Percentiles rank a stretch among this genome's conserved stretches.
Conservation (phyloP, 1,139 yeast genomes). For the Saccharomyces hybrid region DNA sequence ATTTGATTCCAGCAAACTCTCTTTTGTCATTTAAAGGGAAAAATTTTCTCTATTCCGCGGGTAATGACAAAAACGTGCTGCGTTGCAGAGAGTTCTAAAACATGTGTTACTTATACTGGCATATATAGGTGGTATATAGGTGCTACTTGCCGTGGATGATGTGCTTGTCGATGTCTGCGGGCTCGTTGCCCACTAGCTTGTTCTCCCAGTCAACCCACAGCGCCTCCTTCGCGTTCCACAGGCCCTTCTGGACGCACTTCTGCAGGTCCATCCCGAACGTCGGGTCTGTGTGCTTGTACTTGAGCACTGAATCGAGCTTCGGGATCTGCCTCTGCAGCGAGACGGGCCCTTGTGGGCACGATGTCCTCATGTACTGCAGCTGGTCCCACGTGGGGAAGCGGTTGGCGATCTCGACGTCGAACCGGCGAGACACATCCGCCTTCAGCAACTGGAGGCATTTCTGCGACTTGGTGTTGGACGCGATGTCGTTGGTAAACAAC, state of each 20-base stretch:
- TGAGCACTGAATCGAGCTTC: slow-evolving; percentile 13
- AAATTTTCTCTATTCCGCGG: neutral
- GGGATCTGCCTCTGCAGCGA: slow-evolving; percentile 17
- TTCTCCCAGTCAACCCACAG: slow-evolving; percentile 31
- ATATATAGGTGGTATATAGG: neutral
- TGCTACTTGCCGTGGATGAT: neutral
- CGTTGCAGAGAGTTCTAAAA: neutral
- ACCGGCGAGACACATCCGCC: slow-evolving; percentile 13
- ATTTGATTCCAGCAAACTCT: neutral
- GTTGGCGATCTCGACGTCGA: slow-evolving; percentile 18
- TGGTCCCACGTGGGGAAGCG: slow-evolving; percentile 28
- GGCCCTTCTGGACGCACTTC: slow-evolving; percentile 14
- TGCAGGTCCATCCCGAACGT: slow-evolving; percentile 19
- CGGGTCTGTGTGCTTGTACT: slow-evolving; percentile 13
- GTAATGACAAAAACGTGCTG: neutral
- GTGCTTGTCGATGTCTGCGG: slow-evolving; percentile 7
- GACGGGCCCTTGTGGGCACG: slow-evolving; percentile 9
- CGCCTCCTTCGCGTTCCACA: slow-evolving; percentile 20
- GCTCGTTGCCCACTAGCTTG: slow-evolving; percentile 17
- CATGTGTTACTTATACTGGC: neutral
- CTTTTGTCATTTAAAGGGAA: neutral
- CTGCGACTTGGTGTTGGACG: slow-evolving; percentile 11
- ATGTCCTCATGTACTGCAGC: slow-evolving; percentile 20
- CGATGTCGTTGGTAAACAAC: slow-evolving; percentile 21
- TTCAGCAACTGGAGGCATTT: slow-evolving; percentile 15